phyloP scores from a whole-genome alignment of 257 asterid species.

The Plantago elongata region DNA sequence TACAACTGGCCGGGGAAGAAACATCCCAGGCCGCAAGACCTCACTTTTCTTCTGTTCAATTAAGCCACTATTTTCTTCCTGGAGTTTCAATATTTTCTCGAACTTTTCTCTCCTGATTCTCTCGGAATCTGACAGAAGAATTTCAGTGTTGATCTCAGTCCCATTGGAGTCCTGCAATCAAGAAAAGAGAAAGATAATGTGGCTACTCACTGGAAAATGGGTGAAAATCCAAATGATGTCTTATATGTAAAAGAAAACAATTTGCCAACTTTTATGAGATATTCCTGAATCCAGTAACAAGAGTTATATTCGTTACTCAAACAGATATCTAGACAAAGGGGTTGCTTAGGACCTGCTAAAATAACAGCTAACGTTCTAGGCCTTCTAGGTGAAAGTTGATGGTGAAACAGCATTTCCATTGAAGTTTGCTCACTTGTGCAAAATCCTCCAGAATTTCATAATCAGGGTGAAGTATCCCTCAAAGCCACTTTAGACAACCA shows the following conservation, averaged over 20 bases:
- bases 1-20: slow-evolving; percentile 56
- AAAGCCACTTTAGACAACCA: too few relatives aligned
- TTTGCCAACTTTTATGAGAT: too few relatives aligned
- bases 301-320: neutral
- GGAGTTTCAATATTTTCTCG: slow-evolving; percentile 58
- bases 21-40: slow-evolving; percentile 76
- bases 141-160: slow-evolving; percentile 31
- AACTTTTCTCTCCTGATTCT: slow-evolving; percentile 56
- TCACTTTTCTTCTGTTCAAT: slow-evolving; percentile 64
- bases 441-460: too few relatives aligned
- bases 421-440: too few relatives aligned
- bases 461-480: too few relatives aligned
- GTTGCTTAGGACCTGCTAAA: neutral
- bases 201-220: neutral
- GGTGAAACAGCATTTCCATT: too few relatives aligned
- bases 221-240: too few relatives aligned
- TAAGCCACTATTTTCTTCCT: slow-evolving; percentile 74
- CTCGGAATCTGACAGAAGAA: slow-evolving; percentile 60
- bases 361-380: neutral
- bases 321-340: too few relatives aligned
- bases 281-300: neutral
- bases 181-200: neutral
- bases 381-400: neutral
- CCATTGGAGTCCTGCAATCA: slow-evolving; percentile 34
- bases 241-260: too few relatives aligned